Base-by-base conservation (phyloP, 1,284 basidiomycete genomes). In the Cystobasidium sp. region DNA sequence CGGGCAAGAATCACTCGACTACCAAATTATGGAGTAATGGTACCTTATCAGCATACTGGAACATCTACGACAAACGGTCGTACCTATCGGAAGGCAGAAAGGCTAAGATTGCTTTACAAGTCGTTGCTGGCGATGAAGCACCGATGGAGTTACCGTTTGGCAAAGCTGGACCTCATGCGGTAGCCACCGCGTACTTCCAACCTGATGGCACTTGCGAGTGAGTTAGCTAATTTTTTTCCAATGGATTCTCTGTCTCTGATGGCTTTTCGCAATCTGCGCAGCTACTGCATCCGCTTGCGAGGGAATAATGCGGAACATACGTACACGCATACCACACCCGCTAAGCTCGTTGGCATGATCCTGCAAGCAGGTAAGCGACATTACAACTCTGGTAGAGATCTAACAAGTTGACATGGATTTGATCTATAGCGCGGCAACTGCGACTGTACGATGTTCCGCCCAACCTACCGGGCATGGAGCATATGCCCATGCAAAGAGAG, bases 21-120 rank as follows among this genome's bases (percentile, higher is more conserved):
- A 62, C 70, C 24, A 37, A 65, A 44, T 18, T 70, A 31, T 41
- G 41, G 61, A 71, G 52, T 20, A 59, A 70, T 31, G 59, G 49
- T 44, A 47, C 58, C 6, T 22, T 53, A 20, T 52, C 56, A 12
- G 56, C 69, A 41, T 76, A 70, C 63, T 71, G 56, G 58, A 76
- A 68, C 66, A 43, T 76, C 16, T 74, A 69, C 41, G 61, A 75
- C 43, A 73, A 61, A 52, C 46, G 58, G n/a, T 37, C 64, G 0
- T 75, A 76, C 24, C 47, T 69, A 8, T 53, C 43, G 16, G 73
- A 71, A 37, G 24, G 47, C 5, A 31, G 61, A 14, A 72, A 75
- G 52, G 70, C 70, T 16, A 73, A 58, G 52, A 65, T 73, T 44
- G 70, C 70, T 14, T 44, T 73, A 22, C 70, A 73, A 31, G 16